phyloP scores from a whole-genome alignment of 2,329 filamentous ascomycete species.

The Aspergillus piperis region DNA sequence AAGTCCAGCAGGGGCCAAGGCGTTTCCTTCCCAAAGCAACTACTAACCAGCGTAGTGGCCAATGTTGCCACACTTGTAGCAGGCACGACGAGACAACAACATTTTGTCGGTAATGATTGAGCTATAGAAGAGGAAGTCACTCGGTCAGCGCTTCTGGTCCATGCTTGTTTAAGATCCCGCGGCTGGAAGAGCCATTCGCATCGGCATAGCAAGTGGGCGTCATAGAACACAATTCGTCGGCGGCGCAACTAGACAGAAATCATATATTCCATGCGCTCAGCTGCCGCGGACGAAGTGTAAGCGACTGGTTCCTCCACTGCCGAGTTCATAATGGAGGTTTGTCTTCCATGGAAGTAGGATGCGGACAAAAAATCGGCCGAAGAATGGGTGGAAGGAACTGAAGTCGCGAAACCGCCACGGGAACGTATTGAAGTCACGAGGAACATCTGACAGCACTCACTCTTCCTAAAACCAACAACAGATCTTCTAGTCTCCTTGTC shows the following conservation, averaged over 20 bases:
- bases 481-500: slow-evolving; percentile 27
- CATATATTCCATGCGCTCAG: background rate
- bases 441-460: slow-evolving; percentile 28
- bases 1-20: slow-evolving; percentile 54
- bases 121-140: slow-evolving; percentile 8
- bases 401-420: slow-evolving; percentile 9
- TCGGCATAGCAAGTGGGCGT: background rate
- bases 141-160: slow-evolving; percentile 19
- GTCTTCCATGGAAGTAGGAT: background rate
- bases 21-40: slow-evolving; percentile 36
- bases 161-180: background rate
- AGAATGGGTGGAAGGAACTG: background rate
- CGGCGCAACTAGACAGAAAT: background rate
- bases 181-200: background rate
- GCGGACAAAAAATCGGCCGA: slow-evolving; percentile 1
- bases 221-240: background rate
- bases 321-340: background rate
- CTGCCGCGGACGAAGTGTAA: background rate
- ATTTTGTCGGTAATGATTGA: slow-evolving; percentile 52
- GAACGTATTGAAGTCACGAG: slow-evolving; percentile 14
- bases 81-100: slow-evolving; percentile 81
- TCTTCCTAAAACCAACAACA: slow-evolving; percentile 27
- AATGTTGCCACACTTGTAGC: slow-evolving; percentile 77
- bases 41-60: slow-evolving; percentile 63
- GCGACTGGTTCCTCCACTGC: background rate